These are phyloP conservation scores for Nowakowskiella sp. DNA, from an alignment of 192 early-diverging fungal species.

Conservation along the genomic window DNA sequence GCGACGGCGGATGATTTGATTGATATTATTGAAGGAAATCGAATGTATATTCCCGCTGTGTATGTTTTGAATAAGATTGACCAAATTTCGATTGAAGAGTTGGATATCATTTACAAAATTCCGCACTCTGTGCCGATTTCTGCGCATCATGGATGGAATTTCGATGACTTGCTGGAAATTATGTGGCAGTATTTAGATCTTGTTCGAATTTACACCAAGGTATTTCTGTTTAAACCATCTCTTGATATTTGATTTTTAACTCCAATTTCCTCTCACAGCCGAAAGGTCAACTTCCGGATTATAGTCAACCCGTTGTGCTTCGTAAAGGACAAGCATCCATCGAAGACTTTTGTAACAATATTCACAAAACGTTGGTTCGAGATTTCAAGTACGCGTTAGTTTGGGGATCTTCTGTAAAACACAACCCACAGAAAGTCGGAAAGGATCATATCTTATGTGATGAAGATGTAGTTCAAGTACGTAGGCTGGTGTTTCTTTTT, in stretches of 20 bases:
- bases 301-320: slow-evolving; percentile 86
- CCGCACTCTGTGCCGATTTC: slow-evolving; percentile 78
- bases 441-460: slow-evolving; percentile 82
- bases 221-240: slow-evolving; percentile 4
- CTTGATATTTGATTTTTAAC: background rate
- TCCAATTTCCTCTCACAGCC: slow-evolving; percentile 65
- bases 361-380: slow-evolving; percentile 87
- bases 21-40: slow-evolving; percentile 91
- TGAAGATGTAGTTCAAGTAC: slow-evolving; percentile 93
- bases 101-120: slow-evolving; percentile 94
- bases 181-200: slow-evolving; percentile 67
- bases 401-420: slow-evolving; percentile 93
- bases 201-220: slow-evolving; percentile 66
- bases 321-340: slow-evolving; percentile 57
- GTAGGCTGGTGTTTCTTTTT: background rate
- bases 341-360: slow-evolving; percentile 92
- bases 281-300: slow-evolving; percentile 93
- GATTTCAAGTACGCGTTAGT: slow-evolving; percentile 91
- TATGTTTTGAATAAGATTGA: slow-evolving; percentile 99
- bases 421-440: slow-evolving; percentile 97
- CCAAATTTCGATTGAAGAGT: slow-evolving; percentile 91
- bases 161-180: slow-evolving; percentile 87
- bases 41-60: slow-evolving; percentile 91
- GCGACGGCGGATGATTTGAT: slow-evolving; percentile 92
- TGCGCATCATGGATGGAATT: slow-evolving; percentile 75